Percentiles rank a stretch among this genome's conserved stretches.
Evolutionary conservation across 805 yeast genomes (phyloP).

Genomic region (Sungouiozyma ichnusensis): DNA sequence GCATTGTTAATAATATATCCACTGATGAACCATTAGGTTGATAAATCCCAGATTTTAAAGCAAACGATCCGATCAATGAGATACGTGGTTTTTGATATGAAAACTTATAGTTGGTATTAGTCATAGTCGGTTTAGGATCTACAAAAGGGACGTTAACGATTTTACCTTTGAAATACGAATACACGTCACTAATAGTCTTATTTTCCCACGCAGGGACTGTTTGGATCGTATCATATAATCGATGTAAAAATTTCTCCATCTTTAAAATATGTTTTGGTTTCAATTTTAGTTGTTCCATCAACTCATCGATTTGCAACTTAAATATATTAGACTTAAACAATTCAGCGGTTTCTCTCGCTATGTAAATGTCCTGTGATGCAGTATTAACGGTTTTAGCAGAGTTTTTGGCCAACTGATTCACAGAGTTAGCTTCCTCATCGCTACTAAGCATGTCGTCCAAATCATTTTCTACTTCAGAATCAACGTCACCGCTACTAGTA

Average conservation of each 20-base stretch:
- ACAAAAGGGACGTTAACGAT: constrained; percentile 70
- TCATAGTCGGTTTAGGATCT: constrained; percentile 67
- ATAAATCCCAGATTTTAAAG: constrained; percentile 69
- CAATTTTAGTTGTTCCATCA: constrained; percentile 67
- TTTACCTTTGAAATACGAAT: constrained; percentile 39
- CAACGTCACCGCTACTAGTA: constrained; percentile 15
- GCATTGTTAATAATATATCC: constrained; percentile 80
- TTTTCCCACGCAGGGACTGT: constrained; percentile 47
- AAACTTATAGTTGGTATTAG: constrained; percentile 58
- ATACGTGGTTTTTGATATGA: constrained; percentile 62
- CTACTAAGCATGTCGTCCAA: constrained; percentile 7
- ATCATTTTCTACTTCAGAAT: constrained; percentile 16
- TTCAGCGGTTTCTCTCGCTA: constrained; percentile 90
- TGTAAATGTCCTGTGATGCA: constrained; percentile 71
- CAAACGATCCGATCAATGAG: constrained; percentile 80
- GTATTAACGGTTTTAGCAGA: constrained; percentile 9
- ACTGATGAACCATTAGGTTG: constrained; percentile 56
- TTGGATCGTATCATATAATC: constrained; percentile 57
- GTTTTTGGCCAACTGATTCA: constrained; percentile 2
- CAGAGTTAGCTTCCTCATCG: constrained; percentile 10
- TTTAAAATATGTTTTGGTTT: constrained; percentile 56
- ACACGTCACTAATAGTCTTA: constrained; percentile 49
- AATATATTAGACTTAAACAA: constrained; percentile 90
- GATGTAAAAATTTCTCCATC: constrained; percentile 67
- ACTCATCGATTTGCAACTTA: constrained; percentile 89